Base-by-base conservation (phyloP, 257 asterid genomes). In the Phtheirospermum japonicum region DNA sequence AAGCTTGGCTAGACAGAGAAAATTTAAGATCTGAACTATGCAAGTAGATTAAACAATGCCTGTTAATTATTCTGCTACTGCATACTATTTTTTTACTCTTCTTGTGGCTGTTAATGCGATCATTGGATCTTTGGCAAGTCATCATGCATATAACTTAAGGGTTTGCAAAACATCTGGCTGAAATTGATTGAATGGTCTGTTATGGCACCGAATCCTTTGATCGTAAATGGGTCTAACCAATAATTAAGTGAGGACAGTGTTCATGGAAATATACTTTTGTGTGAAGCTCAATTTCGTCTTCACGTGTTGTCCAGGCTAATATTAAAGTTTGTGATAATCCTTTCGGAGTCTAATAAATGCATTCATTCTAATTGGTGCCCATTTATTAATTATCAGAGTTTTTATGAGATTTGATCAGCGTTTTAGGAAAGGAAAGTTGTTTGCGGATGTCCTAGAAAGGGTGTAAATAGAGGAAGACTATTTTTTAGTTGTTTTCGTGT, bases 401-500 rank as follows among this genome's bases (percentile, higher is more conserved):
- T 57, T 28, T 4, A 33, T 32, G 31, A 37, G 66, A 64, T 32
- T 42, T 42, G 52, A 59, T 23, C 12, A 30, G n/a, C 59, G n/a
- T 20, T 68, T 12, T 56, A 12, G 33, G 52, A 10, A 43, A 39
- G 33, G 33, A 30, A 23, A n/a, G 11, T 33, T 37, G 16, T 13
- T 45, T 63, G 11, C 30, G 40, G 66, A 46, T 37, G 30, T 49
- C 13, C 61, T 4, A 19, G 60, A 17, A 13, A 31, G 67, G 32
- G n/a, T 37, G 66, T 18, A 36, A 36, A 46, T 40, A 9, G 63
- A 40, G 49, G 51, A 9, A 8, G 42, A 30, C 4, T 30, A 2
- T n/a, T 7, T 20, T 57, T 8, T 71, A 37, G 8, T 57, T 19
- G 26, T 13, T 58, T 55, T 74, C 32, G 11, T 67, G 65, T 55